These are phyloP conservation scores for Chaetomium globosum DNA, from an alignment of 2,329 filamentous ascomycete genomes.

Conservation along the genomic window DNA sequence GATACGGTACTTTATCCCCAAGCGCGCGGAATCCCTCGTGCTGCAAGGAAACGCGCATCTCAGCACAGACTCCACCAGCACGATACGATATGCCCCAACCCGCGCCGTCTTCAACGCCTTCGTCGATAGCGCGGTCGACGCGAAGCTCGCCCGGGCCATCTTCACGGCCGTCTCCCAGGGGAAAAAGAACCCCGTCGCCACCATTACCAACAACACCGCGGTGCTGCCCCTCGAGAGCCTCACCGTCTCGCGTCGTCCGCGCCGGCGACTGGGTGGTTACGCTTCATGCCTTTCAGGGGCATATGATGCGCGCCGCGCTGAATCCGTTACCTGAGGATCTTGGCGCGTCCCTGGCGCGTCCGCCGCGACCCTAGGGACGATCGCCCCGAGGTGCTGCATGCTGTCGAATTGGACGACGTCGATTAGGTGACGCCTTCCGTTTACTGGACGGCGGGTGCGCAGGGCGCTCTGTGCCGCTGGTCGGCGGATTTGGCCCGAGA, in stretches of 20 bases:
- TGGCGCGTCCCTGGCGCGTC: neutral
- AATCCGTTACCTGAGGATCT: neutral
- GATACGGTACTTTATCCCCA: no score
- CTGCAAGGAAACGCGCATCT: neutral
- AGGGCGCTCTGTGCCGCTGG: neutral
- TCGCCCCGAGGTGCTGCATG: neutral
- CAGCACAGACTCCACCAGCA: neutral
- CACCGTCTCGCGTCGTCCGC: neutral
- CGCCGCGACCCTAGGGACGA: neutral
- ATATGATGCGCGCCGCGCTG: fast-evolving
- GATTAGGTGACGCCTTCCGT: neutral
- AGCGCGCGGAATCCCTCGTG: neutral
- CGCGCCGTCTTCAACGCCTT: neutral
- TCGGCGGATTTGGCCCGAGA: neutral
- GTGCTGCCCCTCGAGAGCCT: neutral
- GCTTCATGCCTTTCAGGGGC: neutral
- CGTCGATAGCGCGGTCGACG: conserved; percentile 1
- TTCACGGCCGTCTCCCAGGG: conserved; percentile 2
- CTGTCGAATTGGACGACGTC: neutral
- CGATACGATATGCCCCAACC: no score
- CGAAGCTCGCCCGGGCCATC: conserved; percentile 7
- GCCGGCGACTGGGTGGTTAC: neutral
- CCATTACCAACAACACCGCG: neutral
- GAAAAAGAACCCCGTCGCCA: neutral
- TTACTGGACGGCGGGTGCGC: neutral